A percentile compares a stretch with the other conserved stretches of the same genome.
phyloP scores from a whole-genome alignment of 306 rosid genomes.

The Datisca glomerata region DNA sequence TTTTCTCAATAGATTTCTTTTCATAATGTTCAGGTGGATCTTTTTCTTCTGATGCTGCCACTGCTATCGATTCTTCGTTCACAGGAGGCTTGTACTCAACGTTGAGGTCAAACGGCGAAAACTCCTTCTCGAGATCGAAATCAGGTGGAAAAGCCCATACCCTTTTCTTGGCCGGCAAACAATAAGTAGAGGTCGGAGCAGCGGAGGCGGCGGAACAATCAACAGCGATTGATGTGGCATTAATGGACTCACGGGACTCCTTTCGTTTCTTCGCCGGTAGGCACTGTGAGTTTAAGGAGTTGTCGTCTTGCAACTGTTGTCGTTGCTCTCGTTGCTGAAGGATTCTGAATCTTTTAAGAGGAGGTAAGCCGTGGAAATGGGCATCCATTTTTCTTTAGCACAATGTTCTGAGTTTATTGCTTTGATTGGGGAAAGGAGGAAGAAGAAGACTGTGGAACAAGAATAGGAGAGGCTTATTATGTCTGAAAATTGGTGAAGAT shows the following conservation, averaged over 20 bases:
- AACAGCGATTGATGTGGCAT: conserved; percentile 6
- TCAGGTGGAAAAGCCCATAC: conserved; percentile 44
- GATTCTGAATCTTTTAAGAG: conserved; percentile 48
- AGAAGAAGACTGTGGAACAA: background rate
- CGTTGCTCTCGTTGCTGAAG: conserved; percentile 31
- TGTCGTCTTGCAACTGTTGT: background rate
- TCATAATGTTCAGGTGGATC: background rate
- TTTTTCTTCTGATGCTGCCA: background rate
- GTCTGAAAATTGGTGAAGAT: conserved; percentile 1
- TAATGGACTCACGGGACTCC: conserved; percentile 27
- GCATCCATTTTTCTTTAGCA: conserved; percentile 38
- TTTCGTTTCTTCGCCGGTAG: conserved; percentile 73
- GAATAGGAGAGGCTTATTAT: background rate
- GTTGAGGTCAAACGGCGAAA: conserved; percentile 40
- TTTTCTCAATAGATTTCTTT: conserved; percentile 2
- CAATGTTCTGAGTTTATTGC: background rate
- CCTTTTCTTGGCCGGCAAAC: conserved; percentile 69
- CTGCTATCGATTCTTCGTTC: background rate
- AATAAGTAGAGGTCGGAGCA: conserved; percentile 13
- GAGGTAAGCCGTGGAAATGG: conserved; percentile 40
- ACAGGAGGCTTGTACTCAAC: conserved; percentile 27
- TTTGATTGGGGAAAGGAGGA: background rate
- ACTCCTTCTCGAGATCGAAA: conserved; percentile 2
- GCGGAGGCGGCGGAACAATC: background rate
- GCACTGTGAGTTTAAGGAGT: background rate